Evolutionary conservation across 202 grass and related monocot species (phyloP).

Genomic region (Hordeum pubiflorum): DNA sequence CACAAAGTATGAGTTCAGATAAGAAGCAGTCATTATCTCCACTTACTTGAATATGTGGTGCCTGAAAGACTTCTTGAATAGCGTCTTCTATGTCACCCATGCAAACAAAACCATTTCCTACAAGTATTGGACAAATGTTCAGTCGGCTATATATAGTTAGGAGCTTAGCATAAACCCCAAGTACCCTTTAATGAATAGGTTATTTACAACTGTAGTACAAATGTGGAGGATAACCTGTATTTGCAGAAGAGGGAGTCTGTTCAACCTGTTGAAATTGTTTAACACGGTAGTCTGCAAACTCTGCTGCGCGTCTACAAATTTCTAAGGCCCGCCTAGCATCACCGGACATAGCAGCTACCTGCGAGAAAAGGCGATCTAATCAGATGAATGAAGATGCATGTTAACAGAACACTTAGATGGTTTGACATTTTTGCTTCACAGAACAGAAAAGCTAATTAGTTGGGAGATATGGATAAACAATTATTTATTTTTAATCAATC

Average conservation of each 20-base stretch:
- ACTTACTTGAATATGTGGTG: conserved; percentile 95
- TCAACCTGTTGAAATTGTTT: conserved; percentile 46
- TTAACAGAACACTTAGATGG: conserved; percentile 8
- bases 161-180: conserved; percentile 6
- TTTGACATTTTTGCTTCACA: background rate
- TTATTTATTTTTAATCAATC: background rate
- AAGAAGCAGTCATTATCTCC: background rate
- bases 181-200: background rate
- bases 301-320: conserved; percentile 83
- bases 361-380: conserved; percentile 24
- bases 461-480: background rate
- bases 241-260: conserved; percentile 17
- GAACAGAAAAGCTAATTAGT: background rate
- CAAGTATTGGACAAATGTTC: conserved; percentile 18
- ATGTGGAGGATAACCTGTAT: conserved; percentile 28
- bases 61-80: conserved; percentile 92
- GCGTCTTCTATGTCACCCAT: conserved; percentile 87
- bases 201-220: background rate
- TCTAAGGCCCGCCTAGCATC: conserved; percentile 92
- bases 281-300: conserved; percentile 70
- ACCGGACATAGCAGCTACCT: conserved; percentile 98
- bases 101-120: conserved; percentile 60
- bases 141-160: background rate
- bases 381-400: background rate
- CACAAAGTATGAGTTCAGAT: background rate